A percentile compares a stretch with the other conserved stretches of the same genome.
Conservation (phyloP, 805 yeast species). For the Candida qinlingensis region DNA sequence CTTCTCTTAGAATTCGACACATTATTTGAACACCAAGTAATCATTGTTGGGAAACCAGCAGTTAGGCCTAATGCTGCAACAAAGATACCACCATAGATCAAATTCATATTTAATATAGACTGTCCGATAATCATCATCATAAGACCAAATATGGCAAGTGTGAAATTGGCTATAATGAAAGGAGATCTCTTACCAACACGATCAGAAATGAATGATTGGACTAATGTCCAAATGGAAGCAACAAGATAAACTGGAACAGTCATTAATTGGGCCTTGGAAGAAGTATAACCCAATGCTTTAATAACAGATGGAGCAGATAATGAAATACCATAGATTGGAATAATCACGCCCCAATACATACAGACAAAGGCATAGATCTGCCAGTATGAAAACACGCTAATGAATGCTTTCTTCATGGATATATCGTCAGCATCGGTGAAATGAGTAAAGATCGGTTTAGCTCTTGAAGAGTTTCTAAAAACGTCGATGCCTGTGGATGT, state of each 20-base stretch:
- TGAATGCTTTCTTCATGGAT: slow-evolving; percentile 11
- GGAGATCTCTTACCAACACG: slow-evolving; percentile 28
- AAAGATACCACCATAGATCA: slow-evolving; percentile 29
- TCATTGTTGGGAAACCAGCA: slow-evolving; percentile 30
- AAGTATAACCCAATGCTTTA: slow-evolving; percentile 33
- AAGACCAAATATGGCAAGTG: slow-evolving; percentile 31
- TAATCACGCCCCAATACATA: slow-evolving; percentile 27
- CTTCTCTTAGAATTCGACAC: slow-evolving; percentile 32
- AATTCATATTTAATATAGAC: slow-evolving; percentile 17
- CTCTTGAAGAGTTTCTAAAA: slow-evolving; percentile 3
- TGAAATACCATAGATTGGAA: slow-evolving; percentile 34
- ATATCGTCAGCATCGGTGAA: slow-evolving; percentile 15
- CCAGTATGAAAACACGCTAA: slow-evolving; percentile 26
- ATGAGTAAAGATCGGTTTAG: slow-evolving; percentile 9
- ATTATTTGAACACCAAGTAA: slow-evolving; percentile 36
- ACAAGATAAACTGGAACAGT: slow-evolving; percentile 37
- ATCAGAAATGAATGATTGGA: slow-evolving; percentile 26
- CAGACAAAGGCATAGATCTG: slow-evolving; percentile 27
- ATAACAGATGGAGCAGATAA: slow-evolving; percentile 39
- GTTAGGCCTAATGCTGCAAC: slow-evolving; percentile 29
- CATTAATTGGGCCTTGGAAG: slow-evolving; percentile 36
- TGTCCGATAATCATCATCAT: slow-evolving; percentile 26
- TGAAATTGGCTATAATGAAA: slow-evolving; percentile 23
- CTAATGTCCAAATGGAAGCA: slow-evolving; percentile 27
- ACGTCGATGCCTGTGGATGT: neutral